Evolutionary conservation across 331 rosid genomes (phyloP).

Genomic region (Saraca asoca): DNA sequence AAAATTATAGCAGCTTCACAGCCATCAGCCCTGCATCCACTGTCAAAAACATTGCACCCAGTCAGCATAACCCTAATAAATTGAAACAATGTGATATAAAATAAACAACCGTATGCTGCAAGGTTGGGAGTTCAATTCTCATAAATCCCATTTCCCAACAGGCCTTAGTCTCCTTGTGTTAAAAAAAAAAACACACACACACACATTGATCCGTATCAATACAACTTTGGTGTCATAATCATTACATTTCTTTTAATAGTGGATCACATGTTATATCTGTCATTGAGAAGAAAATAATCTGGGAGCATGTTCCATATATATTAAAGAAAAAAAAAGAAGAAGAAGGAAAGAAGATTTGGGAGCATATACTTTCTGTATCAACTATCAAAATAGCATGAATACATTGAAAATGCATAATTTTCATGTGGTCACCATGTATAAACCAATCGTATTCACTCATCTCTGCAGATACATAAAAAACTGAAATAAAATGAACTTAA

Average conservation of each 20-base stretch:
- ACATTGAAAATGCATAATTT: constrained; percentile 12
- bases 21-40: constrained; percentile 97
- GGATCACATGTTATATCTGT: constrained; percentile 4
- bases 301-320: neutral
- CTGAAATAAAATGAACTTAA: neutral
- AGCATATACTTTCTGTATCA: neutral
- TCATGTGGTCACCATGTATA: constrained; percentile 1
- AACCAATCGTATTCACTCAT: constrained; percentile 6
- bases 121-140: neutral
- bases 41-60: constrained; percentile 47
- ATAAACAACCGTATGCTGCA: constrained; percentile 2
- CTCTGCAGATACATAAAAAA: neutral
- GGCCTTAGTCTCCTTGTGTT: neutral
- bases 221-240: constrained; percentile 1
- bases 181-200: no score
- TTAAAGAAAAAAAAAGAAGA: no score
- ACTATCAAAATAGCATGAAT: neutral
- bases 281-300: neutral
- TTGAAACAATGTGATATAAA: constrained; percentile 25
- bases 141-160: constrained; percentile 3
- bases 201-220: neutral
- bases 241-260: constrained; percentile 7
- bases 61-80: constrained; percentile 39
- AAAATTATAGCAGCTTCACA: constrained; percentile 97
- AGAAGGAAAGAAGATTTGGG: neutral